Conservation (phyloP, 1,139 yeast species). For the Suhomyces guaymorum region DNA sequence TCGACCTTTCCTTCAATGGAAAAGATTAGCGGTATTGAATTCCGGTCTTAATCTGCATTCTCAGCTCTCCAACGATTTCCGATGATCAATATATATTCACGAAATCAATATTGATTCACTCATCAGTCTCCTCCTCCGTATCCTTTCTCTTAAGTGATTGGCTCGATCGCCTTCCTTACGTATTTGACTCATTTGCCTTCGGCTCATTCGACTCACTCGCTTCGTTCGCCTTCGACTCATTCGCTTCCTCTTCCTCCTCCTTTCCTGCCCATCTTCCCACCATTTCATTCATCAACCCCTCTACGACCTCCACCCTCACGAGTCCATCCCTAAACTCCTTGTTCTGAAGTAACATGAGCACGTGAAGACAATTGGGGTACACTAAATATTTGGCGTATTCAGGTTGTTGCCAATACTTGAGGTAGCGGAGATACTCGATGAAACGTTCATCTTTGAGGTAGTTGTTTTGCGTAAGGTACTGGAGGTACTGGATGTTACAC, state of each 20-base stretch:
- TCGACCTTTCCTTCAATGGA: no score
- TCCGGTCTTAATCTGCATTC: no score
- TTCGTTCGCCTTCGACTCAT: constrained; percentile 2
- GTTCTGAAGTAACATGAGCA: constrained; percentile 57
- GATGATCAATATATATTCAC: no score
- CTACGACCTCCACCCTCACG: constrained; percentile 58
- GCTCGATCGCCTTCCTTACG: no score
- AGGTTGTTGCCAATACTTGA: constrained; percentile 74
- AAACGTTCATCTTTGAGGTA: constrained; percentile 63
- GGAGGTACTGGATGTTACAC: constrained; percentile 73
- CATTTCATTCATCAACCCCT: constrained; percentile 71
- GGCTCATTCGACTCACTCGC: not conserved
- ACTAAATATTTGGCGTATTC: constrained; percentile 66
- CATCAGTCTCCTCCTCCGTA: no score
- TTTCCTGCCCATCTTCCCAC: constrained; percentile 62
- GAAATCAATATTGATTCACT: no score
- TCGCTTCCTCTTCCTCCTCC: constrained; percentile 6
- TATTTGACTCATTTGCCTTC: no score
- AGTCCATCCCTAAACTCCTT: constrained; percentile 58
- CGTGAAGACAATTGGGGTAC: constrained; percentile 72
- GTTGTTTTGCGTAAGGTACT: constrained; percentile 72
- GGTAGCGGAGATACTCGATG: constrained; percentile 62
- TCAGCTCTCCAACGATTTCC: no score
- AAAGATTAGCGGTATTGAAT: no score
- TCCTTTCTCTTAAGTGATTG: no score